A percentile compares a stretch with the other conserved stretches of the same genome.
These are phyloP conservation scores for Cajanus cajan DNA, from an alignment of 306 rosid genomes.

Conservation along the genomic window DNA sequence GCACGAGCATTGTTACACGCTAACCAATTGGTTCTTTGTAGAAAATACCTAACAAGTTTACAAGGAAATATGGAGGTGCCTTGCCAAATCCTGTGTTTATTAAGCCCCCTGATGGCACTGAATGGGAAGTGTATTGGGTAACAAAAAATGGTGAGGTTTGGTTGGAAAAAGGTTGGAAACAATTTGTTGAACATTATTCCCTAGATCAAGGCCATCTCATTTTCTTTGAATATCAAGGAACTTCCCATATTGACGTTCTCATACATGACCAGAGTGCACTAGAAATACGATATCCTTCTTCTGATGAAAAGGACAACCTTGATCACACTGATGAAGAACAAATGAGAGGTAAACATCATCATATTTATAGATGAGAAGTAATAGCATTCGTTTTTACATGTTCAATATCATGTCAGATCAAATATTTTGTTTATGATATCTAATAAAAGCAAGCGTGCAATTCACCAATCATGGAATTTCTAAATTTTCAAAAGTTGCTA, in stretches of 20 bases:
- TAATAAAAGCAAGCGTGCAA: not conserved
- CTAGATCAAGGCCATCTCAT: not conserved
- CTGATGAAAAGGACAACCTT: not conserved
- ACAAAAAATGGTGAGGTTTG: conserved; percentile 4
- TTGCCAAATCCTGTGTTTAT: conserved; percentile 30
- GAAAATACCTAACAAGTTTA: conserved; percentile 26
- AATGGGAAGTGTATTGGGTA: conserved; percentile 26
- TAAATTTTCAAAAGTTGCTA: too few relatives aligned
- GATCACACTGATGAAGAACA: not conserved
- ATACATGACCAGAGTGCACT: not conserved
- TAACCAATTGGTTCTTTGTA: not conserved
- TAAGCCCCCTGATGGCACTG: conserved; percentile 36
- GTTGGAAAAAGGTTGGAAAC: conserved; percentile 12
- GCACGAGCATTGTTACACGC: not conserved
- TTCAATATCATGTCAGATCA: too few relatives aligned
- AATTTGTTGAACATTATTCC: not conserved
- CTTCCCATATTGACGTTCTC: not conserved
- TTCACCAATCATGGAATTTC: not conserved
- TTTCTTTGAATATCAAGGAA: not conserved
- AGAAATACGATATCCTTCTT: not conserved
- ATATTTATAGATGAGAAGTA: too few relatives aligned
- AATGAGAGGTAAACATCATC: too few relatives aligned
- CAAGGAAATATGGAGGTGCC: conserved; percentile 9
- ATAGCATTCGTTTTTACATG: too few relatives aligned
- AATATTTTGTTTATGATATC: not conserved